phyloP scores from a whole-genome alignment of 2,329 filamentous ascomycete species.

The Claviceps purpurea region DNA sequence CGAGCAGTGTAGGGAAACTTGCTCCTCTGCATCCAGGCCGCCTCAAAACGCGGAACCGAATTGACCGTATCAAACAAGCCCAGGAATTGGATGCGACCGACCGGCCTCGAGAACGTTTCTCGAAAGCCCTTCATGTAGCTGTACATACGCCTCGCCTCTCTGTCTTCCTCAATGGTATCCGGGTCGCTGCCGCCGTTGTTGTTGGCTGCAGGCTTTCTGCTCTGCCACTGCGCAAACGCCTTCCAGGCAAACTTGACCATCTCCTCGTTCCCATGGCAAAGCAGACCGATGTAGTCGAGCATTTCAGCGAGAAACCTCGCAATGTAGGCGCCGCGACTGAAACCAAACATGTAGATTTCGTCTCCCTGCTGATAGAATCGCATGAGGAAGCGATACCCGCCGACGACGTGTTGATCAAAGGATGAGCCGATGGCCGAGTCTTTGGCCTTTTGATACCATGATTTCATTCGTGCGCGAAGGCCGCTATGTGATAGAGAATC shows the following conservation, averaged over 20 bases:
- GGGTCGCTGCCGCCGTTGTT: slow-evolving; percentile 11
- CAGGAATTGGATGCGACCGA: slow-evolving; percentile 60
- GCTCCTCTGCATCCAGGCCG: slow-evolving; percentile 62
- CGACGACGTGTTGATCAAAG: slow-evolving; percentile 73
- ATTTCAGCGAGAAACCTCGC: slow-evolving; percentile 69
- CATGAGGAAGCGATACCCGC: slow-evolving; percentile 70
- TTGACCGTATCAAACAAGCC: slow-evolving; percentile 77
- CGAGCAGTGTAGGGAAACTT: slow-evolving; percentile 58
- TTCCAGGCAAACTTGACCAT: slow-evolving; percentile 79
- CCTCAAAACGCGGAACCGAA: slow-evolving; percentile 65
- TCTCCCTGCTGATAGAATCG: slow-evolving; percentile 52
- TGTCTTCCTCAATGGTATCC: slow-evolving; percentile 16
- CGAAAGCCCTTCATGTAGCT: slow-evolving; percentile 67
- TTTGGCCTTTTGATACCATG: slow-evolving; percentile 59
- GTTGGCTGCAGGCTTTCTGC: slow-evolving; percentile 34
- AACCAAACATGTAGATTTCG: slow-evolving; percentile 61
- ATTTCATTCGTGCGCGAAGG: slow-evolving; percentile 41
- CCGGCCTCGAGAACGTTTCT: slow-evolving; percentile 66
- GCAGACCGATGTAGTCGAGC: slow-evolving; percentile 68
- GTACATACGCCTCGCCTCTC: slow-evolving; percentile 43
- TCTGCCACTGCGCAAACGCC: slow-evolving; percentile 62
- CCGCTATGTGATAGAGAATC: slow-evolving; percentile 45
- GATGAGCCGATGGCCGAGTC: slow-evolving; percentile 70
- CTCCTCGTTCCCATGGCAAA: slow-evolving; percentile 74
- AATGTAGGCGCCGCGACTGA: slow-evolving; percentile 60